Evolutionary conservation across 305 asterid species (phyloP), one percentile per base, ranked within the genome.

Genomic region (Plantago coronopus): DNA sequence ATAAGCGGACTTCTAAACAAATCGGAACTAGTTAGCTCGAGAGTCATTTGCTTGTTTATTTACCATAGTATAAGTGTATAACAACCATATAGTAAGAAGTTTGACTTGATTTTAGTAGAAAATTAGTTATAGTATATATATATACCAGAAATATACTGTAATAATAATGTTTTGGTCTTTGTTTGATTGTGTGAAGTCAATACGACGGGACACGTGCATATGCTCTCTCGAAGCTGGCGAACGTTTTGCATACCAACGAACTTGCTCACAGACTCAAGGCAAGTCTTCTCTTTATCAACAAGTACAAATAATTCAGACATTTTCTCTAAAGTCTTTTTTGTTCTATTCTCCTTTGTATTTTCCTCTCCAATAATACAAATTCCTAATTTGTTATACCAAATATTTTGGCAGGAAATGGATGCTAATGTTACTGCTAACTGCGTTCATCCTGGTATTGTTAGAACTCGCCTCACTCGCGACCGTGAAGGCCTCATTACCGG

Each of bases 201-300:
- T 84, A 86, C 80, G 96, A 83, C 62, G 87, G 87, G 74, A 88
- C 95, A 80, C 95, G 98, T 81, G 96, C 98, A n/a, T 91, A 91
- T 74, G 93, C 98, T 68, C 89, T 91, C 66, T 91, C 98, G 65
- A 91, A 91, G 84, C 85, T 91, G 57, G 96, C 98, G 17, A 91
- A 86, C 83, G 93, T 91, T 79, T 72, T 91, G 81, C 95, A 91
- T 71, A 88, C 98, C 83, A 88, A 86, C 77, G 95, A 84, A 73
- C 95, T 91, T 73, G 87, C 95, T 73, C 81, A 45, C 40, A 84
- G 87, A 50, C 85, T 91, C 55, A 37, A 64, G 80, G 98, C 76
- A 65, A 75, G 67, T 56, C 57, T 25, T 4, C 19, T 17, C 20
- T 42, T 14, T 70, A n/a, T 34, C 23, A 22, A 2, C 61, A 10